Percentiles rank a stretch among this genome's conserved stretches.
Conservation (phyloP, 164 flowering plant species). For the Pachysandra terminalis region DNA sequence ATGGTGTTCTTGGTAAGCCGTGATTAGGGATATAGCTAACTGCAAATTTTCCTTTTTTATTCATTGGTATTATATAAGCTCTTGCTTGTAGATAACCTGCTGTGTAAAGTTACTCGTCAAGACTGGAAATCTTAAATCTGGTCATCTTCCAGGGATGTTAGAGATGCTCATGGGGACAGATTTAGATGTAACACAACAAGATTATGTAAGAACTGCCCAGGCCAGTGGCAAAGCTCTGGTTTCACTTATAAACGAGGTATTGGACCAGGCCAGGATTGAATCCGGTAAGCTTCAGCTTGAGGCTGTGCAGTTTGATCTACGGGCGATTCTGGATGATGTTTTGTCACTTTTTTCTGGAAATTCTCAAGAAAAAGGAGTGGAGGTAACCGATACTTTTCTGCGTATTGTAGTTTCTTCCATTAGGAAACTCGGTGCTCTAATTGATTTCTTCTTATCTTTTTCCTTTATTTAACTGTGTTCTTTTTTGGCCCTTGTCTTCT, state of each 20-base stretch:
- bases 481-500: too few relatives aligned
- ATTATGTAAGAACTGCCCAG: slow-evolving; percentile 63
- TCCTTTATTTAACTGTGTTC: too few relatives aligned
- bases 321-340: slow-evolving; percentile 63
- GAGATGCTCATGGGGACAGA: slow-evolving; percentile 70
- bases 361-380: slow-evolving; percentile 69
- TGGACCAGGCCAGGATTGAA: slow-evolving; percentile 78
- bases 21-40: background rate
- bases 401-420: background rate
- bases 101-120: background rate
- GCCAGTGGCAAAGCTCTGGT: slow-evolving; percentile 73
- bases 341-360: slow-evolving; percentile 74
- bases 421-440: background rate
- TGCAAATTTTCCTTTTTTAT: background rate
- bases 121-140: background rate
- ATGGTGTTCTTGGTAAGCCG: slow-evolving; percentile 86
- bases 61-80: background rate
- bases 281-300: slow-evolving; percentile 80
- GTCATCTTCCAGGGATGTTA: slow-evolving; percentile 48
- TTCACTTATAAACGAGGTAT: slow-evolving; percentile 63
- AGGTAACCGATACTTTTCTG: slow-evolving; percentile 31
- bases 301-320: slow-evolving; percentile 51
- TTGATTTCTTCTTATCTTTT: too few relatives aligned
- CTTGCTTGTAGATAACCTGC: background rate
- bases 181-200: slow-evolving; percentile 65